Percentiles rank a stretch among this genome's conserved stretches.
These are phyloP conservation scores for Kodamaea hsintzibuensis DNA, from an alignment of 805 yeast species.

Conservation along the genomic window DNA sequence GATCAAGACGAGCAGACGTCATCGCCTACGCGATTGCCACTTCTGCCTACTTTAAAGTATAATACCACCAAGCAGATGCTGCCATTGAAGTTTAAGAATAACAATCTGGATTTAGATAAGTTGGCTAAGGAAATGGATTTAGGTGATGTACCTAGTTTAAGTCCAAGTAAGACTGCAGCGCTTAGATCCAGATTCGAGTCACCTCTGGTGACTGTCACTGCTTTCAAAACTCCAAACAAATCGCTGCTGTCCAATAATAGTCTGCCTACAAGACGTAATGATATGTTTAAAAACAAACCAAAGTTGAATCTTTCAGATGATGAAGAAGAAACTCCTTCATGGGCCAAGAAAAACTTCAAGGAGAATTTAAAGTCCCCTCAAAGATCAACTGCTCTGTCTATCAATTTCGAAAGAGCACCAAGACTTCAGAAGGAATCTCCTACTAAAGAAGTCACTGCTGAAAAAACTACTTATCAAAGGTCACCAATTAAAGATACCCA, in stretches of 20 bases:
- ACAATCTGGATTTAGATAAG: slow-evolving; percentile 35
- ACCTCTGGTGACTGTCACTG: slow-evolving; percentile 43
- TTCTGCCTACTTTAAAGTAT: slow-evolving; percentile 30
- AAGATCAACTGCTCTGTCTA: background rate
- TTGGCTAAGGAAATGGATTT: slow-evolving; percentile 36
- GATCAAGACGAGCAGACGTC: slow-evolving; percentile 17
- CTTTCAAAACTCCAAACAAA: slow-evolving; percentile 36
- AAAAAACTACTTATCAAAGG: background rate
- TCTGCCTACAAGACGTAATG: slow-evolving; percentile 1
- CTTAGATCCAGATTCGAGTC: slow-evolving; percentile 38
- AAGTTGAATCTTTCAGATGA: slow-evolving; percentile 7
- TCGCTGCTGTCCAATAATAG: slow-evolving; percentile 8
- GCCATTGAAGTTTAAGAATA: slow-evolving; percentile 11
- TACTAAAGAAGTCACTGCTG: background rate
- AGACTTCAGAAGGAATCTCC: background rate
- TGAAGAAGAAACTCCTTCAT: slow-evolving; percentile 18
- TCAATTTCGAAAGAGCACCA: background rate
- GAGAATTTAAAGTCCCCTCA: slow-evolving; percentile 19
- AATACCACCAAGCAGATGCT: slow-evolving; percentile 18
- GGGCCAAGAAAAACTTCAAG: slow-evolving; percentile 23
- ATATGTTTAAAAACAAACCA: slow-evolving; percentile 8
- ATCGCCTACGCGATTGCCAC: slow-evolving; percentile 28
- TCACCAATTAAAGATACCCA: background rate
- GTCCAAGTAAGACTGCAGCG: slow-evolving; percentile 26
- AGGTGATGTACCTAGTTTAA: slow-evolving; percentile 9